Evolutionary conservation across 371 early-diverging fungal genomes (phyloP), one percentile per base, ranked within the genome.

Genomic region (Nematocida sp.): DNA sequence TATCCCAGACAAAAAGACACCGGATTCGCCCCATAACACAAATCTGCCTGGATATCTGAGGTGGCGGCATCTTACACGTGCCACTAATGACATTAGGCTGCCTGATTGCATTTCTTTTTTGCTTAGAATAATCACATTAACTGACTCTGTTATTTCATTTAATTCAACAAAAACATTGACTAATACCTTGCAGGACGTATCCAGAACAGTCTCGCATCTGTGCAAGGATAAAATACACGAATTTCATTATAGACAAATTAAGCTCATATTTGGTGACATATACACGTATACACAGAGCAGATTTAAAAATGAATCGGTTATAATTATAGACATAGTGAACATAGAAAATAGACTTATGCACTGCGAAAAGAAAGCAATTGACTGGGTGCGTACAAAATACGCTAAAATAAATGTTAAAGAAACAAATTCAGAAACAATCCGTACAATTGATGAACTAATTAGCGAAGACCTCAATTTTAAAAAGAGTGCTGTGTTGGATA

Each of bases 141-240:
- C 80, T 45, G 80, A 78, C 60, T 78, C 80, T 56, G 80, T 78
- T 13, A 70, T 78, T 52, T 54, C 69, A 4, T 78, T 78, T 60
- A 78, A 78, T 39, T 4, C 15, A 11, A n/a, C 80, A 39, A 78
- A 78, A 47, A 42, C 71, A 33, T 45, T 78, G 6, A 78, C 80
- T 11, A 78, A 70, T 52, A 58, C 80, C 5, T 69, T 78, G 9
- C 11, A 82, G 9, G 20, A 58, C 9, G 62, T 78, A 5, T 33
- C 13, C 11, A n/a, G 27, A 13, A 78, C 80, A 18, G 80, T 78
- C 20, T 52, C 54, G 3, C 80, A 78, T 20, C 33, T 78, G 0
- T 15, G 42, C 6, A 78, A 70, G 39, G 6, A 46, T 5, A 54
- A 45, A 6, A 39, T 78, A n/a, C n/a, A 27, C 11, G 67, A 69